Evolutionary conservation across 768 basidiomycete species (phyloP).

Genomic region (Boletellus emodensis): DNA sequence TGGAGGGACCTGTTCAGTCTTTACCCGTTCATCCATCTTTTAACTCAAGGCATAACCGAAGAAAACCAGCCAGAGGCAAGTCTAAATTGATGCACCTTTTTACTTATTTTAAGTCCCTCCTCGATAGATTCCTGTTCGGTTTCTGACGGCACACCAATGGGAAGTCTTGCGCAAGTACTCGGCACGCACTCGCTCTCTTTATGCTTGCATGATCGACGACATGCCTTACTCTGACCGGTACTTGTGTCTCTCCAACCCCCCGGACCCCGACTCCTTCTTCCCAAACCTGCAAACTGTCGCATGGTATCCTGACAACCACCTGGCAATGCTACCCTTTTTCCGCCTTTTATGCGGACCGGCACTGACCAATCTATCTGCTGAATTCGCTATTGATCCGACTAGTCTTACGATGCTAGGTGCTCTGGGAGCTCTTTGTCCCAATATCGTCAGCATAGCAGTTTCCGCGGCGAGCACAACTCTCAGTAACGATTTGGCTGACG

Average conservation of each 20-base stretch:
- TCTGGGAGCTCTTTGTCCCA: constrained; percentile 17
- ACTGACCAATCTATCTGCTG: constrained; percentile 15
- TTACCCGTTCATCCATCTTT: constrained; percentile 18
- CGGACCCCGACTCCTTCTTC: constrained; percentile 15
- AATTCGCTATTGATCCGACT: constrained; percentile 16
- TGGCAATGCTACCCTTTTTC: constrained; percentile 17
- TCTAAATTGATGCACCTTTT: neutral
- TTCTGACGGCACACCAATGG: constrained; percentile 12
- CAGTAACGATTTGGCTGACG: constrained; percentile 7
- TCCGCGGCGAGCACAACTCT: constrained; percentile 6
- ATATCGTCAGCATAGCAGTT: constrained; percentile 16
- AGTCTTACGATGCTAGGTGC: constrained; percentile 14
- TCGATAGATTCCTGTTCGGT: neutral
- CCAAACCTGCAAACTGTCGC: constrained; percentile 18
- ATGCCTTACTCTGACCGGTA: constrained; percentile 5
- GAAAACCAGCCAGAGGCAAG: constrained; percentile 14
- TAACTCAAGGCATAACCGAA: neutral
- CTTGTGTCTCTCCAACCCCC: constrained; percentile 14
- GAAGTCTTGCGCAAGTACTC: constrained; percentile 19
- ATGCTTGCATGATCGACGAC: constrained; percentile 21
- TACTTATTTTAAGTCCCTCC: neutral
- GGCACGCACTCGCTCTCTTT: constrained; percentile 15
- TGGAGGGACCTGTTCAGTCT: constrained; percentile 23
- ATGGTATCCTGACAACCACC: constrained; percentile 23
- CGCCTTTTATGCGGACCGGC: constrained; percentile 24